Base-by-base conservation (phyloP, 257 asterid species). In the Penstemon newberryi region DNA sequence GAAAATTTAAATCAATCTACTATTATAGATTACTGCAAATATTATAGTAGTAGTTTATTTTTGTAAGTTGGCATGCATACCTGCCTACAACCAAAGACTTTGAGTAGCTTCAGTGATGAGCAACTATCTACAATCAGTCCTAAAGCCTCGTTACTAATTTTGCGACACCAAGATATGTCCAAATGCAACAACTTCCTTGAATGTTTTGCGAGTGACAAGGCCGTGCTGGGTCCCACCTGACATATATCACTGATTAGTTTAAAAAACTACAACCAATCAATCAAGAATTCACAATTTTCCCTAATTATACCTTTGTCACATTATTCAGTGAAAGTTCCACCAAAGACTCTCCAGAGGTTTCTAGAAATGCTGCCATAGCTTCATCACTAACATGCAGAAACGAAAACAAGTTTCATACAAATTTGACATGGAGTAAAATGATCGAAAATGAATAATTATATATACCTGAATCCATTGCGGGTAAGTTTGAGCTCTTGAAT, bases 121-220 rank as follows among this genome's bases (percentile, higher is more conserved):
- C 96, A 91, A 45, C 84, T 77, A 76, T 91, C 94, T 46, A 91
- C 87, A 45, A 91, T 87, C 83, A 85, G 66, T 59, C 94, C 96
- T 8, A 89, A 74, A 42, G 96, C 95, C 56, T 85, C 86, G 5
- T 81, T 68, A 2, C 75, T 85, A 65, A 91, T 70, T 55, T 65
- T 74, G 15, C 95, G 89, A 72, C 95, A 91, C 89, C 87, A 89
- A 10, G 98, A 87, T 69, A 91, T 33, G 73, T 91, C 98, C 90
- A 91, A 81, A 70, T 71, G 66, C 57, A 73, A 15, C 82, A 91
- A 56, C 79, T 80, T 79, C 61, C 81, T 84, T 40, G 88, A 84
- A 69, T 66, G 54, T 58, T 84, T 87, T 66, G 94, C 85, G 0
- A 91, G 81, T 36, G 96, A 84, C 49, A 81, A 71, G 57, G 97